Conservation (phyloP, 2,329 filamentous ascomycete species). For the Tolypocladium ovalisporum region DNA sequence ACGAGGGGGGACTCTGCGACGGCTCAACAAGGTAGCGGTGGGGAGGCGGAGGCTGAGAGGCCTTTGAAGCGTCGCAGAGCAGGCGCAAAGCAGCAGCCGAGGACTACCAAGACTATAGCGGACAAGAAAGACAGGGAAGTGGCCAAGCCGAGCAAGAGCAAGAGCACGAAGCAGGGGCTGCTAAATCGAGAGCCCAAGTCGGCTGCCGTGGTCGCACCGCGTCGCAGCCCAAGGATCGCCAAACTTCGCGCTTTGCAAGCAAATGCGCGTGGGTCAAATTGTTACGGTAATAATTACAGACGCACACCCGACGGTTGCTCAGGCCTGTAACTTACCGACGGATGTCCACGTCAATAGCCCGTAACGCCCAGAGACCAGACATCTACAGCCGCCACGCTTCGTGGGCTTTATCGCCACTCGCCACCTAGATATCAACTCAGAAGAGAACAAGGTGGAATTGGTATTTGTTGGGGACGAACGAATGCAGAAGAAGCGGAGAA, state of each 20-base stretch:
- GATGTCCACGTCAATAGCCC: too few relatives aligned
- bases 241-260: neutral
- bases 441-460: too few relatives aligned
- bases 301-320: too few relatives aligned
- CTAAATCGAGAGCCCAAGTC: neutral
- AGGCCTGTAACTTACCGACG: too few relatives aligned
- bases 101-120: neutral
- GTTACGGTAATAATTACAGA: too few relatives aligned
- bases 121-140: neutral
- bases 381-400: too few relatives aligned
- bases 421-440: too few relatives aligned
- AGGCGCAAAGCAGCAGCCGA: neutral
- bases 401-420: too few relatives aligned
- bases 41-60: neutral
- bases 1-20: neutral
- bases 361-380: too few relatives aligned
- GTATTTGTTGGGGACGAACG: too few relatives aligned
- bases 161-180: neutral
- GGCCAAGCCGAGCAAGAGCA: neutral
- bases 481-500: too few relatives aligned
- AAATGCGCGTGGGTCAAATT: too few relatives aligned
- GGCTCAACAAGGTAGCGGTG: neutral
- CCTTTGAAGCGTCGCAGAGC: neutral
- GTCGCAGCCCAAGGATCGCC: neutral
- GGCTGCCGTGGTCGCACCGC: neutral